A percentile compares a stretch with the other conserved stretches of the same genome.
These are phyloP conservation scores for Oidiodendron maius DNA, from an alignment of 495 filamentous ascomycete species.

Conservation along the genomic window DNA sequence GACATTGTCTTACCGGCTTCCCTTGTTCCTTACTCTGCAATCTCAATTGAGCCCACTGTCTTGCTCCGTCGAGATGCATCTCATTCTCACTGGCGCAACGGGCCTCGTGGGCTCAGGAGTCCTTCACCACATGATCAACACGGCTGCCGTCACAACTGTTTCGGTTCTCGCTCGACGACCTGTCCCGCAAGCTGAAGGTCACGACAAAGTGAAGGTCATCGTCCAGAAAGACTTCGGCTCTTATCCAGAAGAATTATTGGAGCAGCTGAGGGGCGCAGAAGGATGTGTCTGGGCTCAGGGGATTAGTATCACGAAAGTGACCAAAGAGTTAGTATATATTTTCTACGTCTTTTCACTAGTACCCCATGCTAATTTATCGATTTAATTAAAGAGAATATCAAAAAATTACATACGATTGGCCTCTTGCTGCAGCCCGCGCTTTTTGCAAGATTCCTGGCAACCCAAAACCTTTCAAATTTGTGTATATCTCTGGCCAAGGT, in stretches of 20 bases:
- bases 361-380: neutral
- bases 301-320: constrained; percentile 50
- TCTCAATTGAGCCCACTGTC: too few species aligned
- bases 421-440: constrained; percentile 54
- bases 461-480: constrained; percentile 53
- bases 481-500: constrained; percentile 63
- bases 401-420: constrained; percentile 59
- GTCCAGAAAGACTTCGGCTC: constrained; percentile 57
- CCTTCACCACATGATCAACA: constrained; percentile 57
- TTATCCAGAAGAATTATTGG: constrained; percentile 49
- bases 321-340: constrained; percentile 44
- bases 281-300: constrained; percentile 71
- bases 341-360: neutral
- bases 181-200: constrained; percentile 56
- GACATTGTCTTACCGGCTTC: too few species aligned
- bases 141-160: constrained; percentile 49
- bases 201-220: constrained; percentile 54
- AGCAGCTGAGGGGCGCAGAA: constrained; percentile 53
- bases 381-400: constrained; percentile 51
- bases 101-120: constrained; percentile 63
- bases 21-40: too few species aligned
- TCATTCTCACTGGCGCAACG: constrained; percentile 71
- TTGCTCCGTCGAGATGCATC: constrained; percentile 64
- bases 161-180: constrained; percentile 62
- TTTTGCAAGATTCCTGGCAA: constrained; percentile 45